Conservation (phyloP, 177 flowering plant species). For the Vitis hybrid region DNA sequence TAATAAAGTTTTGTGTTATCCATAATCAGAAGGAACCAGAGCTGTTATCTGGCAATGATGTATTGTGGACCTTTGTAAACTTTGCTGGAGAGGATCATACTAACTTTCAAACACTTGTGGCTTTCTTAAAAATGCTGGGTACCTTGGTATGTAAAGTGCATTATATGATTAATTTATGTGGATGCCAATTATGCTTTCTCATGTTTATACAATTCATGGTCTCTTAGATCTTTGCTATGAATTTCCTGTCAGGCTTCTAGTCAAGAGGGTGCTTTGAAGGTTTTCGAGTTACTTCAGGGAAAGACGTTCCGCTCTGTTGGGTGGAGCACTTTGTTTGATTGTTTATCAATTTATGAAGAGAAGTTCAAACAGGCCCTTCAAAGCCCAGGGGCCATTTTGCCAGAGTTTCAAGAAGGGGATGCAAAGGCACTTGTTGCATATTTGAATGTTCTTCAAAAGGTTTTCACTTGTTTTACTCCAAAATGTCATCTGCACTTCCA, state of each 20-base stretch:
- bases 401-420: constrained; percentile 97
- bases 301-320: constrained; percentile 87
- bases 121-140: constrained; percentile 88
- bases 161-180: not conserved
- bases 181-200: not conserved
- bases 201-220: not conserved
- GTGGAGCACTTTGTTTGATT: constrained; percentile 92
- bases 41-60: constrained; percentile 89
- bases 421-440: constrained; percentile 98
- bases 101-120: constrained; percentile 86
- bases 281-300: constrained; percentile 88
- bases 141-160: constrained; percentile 65
- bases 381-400: constrained; percentile 71
- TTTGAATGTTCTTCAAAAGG: constrained; percentile 89
- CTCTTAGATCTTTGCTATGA: not conserved
- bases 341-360: constrained; percentile 84
- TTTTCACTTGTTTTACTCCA: constrained; percentile 17
- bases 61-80: constrained; percentile 90
- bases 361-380: constrained; percentile 85
- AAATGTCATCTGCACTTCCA: not conserved
- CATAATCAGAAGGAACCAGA: constrained; percentile 82
- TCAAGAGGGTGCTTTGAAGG: constrained; percentile 88
- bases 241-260: constrained; percentile 69
- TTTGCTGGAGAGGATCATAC: constrained; percentile 99
- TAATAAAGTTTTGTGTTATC: not conserved